Percentiles rank a stretch among this genome's conserved stretches.
phyloP scores from a whole-genome alignment of 495 filamentous ascomycete species.

The Hyaloscypha finlandica region DNA sequence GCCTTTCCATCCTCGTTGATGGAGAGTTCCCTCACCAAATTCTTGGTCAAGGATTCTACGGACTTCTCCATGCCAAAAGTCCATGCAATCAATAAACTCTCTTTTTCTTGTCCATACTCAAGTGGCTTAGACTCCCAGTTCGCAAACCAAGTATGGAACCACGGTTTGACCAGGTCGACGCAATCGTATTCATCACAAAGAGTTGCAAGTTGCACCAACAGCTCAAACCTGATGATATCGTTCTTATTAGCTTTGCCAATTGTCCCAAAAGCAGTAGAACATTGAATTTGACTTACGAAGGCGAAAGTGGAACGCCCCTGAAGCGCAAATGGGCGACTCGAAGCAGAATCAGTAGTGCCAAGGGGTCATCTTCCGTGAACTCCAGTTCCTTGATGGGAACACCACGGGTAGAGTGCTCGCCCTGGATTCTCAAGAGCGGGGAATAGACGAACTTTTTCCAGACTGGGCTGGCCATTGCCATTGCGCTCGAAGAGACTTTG shows the following conservation, averaged over 20 bases:
- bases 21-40: constrained; percentile 2
- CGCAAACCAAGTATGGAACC: not conserved
- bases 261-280: not conserved
- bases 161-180: not conserved
- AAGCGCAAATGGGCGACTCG: constrained; percentile 10
- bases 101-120: not conserved
- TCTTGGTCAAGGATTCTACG: not conserved
- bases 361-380: constrained; percentile 6
- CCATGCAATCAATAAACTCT: constrained; percentile 8
- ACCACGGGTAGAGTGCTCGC: not conserved
- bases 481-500: not conserved
- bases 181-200: constrained; percentile 15
- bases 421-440: not conserved
- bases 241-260: too few relatives aligned
- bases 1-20: too few relatives aligned
- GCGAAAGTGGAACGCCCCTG: not conserved
- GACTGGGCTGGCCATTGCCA: not conserved
- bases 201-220: not conserved
- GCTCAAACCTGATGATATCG: not conserved
- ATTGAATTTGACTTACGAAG: not conserved
- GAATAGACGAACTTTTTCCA: constrained; percentile 11
- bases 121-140: not conserved
- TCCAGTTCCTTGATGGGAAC: not conserved
- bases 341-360: not conserved
- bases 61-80: constrained; percentile 6